Conservation (phyloP, 2,329 filamentous ascomycete genomes). For the Chaetomium sp. region DNA sequence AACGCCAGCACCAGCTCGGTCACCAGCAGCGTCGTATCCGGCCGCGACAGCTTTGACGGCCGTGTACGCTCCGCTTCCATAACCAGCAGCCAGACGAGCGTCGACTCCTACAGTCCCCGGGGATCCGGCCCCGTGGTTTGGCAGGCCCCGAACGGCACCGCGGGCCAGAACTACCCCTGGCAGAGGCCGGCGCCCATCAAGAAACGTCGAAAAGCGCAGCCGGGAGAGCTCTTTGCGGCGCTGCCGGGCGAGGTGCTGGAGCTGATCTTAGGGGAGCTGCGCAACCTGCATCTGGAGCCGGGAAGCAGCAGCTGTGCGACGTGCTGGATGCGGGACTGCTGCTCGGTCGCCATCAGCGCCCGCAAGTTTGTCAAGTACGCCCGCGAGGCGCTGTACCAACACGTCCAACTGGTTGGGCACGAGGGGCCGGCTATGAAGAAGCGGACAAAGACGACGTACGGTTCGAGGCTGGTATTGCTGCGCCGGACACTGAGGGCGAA, state of each 20-base stretch:
- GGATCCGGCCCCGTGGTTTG: not conserved
- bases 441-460: constrained; percentile 56
- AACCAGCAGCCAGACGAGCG: constrained; percentile 37
- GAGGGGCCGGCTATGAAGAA: constrained; percentile 60
- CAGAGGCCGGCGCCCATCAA: constrained; percentile 43
- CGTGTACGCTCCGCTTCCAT: constrained; percentile 36
- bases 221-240: constrained; percentile 56
- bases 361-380: constrained; percentile 57
- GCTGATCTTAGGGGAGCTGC: constrained; percentile 58
- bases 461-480: constrained; percentile 57
- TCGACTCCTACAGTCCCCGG: constrained; percentile 32
- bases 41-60: constrained; percentile 39
- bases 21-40: constrained; percentile 34
- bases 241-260: constrained; percentile 62
- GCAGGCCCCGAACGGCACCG: constrained; percentile 13
- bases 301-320: constrained; percentile 60
- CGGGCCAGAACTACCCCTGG: constrained; percentile 31
- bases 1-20: constrained; percentile 38
- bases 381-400: constrained; percentile 56
- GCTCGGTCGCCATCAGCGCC: constrained; percentile 52
- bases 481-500: constrained; percentile 59
- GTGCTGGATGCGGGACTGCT: constrained; percentile 65
- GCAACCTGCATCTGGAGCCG: constrained; percentile 51
- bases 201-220: constrained; percentile 42
- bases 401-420: constrained; percentile 60